phyloP scores from a whole-genome alignment of 2,329 filamentous ascomycete species.

The Mariannaea elegans region DNA sequence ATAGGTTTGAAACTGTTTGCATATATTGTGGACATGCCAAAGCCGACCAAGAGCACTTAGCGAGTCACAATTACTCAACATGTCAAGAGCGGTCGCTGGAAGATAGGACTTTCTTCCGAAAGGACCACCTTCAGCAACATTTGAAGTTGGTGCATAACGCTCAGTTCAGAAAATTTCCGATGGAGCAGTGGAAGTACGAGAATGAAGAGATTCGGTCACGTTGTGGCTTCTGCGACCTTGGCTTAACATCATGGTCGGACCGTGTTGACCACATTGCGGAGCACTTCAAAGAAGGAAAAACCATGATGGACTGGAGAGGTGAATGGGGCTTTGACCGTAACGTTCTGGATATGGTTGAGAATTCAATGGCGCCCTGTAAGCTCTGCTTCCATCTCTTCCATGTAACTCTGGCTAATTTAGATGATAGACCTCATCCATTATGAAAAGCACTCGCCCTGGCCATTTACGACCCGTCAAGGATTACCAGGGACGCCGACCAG shows the following conservation, averaged over 20 bases:
- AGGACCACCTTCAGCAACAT: constrained; percentile 56
- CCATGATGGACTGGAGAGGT: constrained; percentile 56
- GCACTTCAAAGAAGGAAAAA: constrained; percentile 52
- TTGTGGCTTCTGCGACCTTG: constrained; percentile 52
- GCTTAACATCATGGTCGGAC: constrained; percentile 48
- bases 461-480: constrained; percentile 39
- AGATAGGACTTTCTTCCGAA: constrained; percentile 54
- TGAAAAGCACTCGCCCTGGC: constrained; percentile 46
- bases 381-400: constrained; percentile 22
- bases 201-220: constrained; percentile 48
- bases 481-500: constrained; percentile 31
- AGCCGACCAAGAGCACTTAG: constrained; percentile 46
- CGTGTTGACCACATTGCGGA: constrained; percentile 51
- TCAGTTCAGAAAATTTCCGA: constrained; percentile 56
- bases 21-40: constrained; percentile 48
- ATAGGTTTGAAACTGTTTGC: constrained; percentile 53
- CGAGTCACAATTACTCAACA: constrained; percentile 49
- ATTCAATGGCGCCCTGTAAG: constrained; percentile 53
- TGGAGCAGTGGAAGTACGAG: constrained; percentile 49
- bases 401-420: neutral
- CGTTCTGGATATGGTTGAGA: constrained; percentile 49
- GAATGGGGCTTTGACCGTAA: constrained; percentile 52
- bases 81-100: constrained; percentile 51
- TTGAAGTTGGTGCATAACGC: constrained; percentile 51
- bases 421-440: constrained; percentile 48